Percentiles rank a stretch among this genome's conserved stretches.
Evolutionary conservation across 345 rosid species (phyloP).

Genomic region (Eucalyptus shirleyi): DNA sequence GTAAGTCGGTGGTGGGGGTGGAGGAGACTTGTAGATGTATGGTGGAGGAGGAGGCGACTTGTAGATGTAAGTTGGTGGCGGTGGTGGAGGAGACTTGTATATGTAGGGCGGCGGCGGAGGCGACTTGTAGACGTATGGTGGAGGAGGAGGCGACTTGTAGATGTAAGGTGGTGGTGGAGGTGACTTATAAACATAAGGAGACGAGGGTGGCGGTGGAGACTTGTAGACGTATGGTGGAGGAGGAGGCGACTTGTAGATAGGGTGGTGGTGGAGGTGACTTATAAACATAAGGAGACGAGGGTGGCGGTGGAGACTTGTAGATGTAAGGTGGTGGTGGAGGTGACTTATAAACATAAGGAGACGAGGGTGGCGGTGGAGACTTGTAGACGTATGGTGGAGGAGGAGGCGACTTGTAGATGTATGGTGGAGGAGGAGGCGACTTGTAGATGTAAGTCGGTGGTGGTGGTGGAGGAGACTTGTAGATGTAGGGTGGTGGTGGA

Average conservation of each 20-base stretch:
- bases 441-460: too few species aligned
- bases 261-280: conserved; percentile 1
- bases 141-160: not conserved
- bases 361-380: conserved; percentile 1
- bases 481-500: too few species aligned
- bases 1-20: not conserved
- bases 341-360: not conserved
- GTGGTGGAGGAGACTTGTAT: conserved; percentile 24
- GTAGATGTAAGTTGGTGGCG: not conserved
- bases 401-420: not conserved
- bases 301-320: conserved; percentile 14
- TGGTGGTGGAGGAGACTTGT: too few species aligned
- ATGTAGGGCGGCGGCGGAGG: not conserved
- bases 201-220: not conserved
- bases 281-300: not conserved
- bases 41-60: conserved; percentile 27
- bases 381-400: conserved; percentile 7
- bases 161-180: too few species aligned
- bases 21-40: conserved; percentile 15
- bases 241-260: not conserved
- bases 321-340: conserved; percentile 13
- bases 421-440: too few species aligned
- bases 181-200: not conserved
- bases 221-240: conserved; percentile 6
- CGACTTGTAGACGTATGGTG: not conserved